Conservation (phyloP, 2,329 filamentous ascomycete species). For the Aspergillus luchuensis region DNA sequence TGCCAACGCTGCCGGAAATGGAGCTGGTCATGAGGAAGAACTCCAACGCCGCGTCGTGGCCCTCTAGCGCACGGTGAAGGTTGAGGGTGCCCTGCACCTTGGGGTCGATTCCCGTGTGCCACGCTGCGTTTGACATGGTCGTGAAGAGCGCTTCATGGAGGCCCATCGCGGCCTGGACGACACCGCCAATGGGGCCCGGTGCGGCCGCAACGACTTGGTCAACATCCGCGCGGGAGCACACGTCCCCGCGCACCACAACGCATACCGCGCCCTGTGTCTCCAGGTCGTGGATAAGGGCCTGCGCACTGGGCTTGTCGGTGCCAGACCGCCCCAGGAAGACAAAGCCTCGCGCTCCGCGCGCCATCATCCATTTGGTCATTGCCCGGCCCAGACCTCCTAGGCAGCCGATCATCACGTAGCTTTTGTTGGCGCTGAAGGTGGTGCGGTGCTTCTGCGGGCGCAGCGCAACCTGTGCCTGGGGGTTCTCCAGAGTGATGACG, state of each 20-base stretch:
- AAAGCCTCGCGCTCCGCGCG: too few species aligned
- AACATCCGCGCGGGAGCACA: background rate
- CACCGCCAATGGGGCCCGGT: background rate
- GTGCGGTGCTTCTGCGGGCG: too few species aligned
- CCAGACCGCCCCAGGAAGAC: too few species aligned
- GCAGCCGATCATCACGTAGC: too few species aligned
- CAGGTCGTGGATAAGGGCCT: too few species aligned
- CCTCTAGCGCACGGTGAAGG: conserved; percentile 4
- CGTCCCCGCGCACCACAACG: background rate
- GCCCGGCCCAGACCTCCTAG: too few species aligned
- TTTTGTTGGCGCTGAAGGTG: too few species aligned
- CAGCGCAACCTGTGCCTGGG: too few species aligned
- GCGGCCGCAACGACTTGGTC: background rate
- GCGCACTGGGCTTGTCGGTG: too few species aligned
- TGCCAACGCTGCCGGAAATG: background rate
- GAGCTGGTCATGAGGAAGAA: conserved; percentile 5
- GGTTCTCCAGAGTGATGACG: too few species aligned
- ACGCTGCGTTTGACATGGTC: background rate
- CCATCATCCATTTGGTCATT: too few species aligned
- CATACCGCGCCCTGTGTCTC: background rate
- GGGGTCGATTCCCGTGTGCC: background rate
- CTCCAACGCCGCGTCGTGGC: background rate
- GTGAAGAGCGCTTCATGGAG: background rate
- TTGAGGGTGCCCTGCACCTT: conserved; percentile 4
- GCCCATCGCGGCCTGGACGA: conserved; percentile 4